Conservation (phyloP, 257 asterid genomes). For the Gentiana macrophylla region DNA sequence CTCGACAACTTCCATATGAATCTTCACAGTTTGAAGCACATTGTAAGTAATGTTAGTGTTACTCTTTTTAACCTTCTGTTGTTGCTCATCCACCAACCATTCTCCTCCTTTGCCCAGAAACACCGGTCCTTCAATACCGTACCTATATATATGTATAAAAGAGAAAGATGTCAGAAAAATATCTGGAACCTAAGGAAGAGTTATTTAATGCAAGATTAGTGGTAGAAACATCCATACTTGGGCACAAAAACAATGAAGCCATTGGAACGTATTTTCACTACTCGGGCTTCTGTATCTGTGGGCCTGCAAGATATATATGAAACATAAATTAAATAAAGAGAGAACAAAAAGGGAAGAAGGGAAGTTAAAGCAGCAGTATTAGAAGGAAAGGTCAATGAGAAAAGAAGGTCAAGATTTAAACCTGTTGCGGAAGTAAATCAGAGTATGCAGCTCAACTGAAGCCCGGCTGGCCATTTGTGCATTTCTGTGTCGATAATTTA, state of each 20-base stretch:
- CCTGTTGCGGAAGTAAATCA: conserved; percentile 83
- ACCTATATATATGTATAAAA: conserved; percentile 27
- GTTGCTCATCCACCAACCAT: conserved; percentile 73
- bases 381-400: background rate
- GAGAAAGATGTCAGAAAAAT: background rate
- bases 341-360: background rate
- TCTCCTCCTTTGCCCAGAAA: conserved; percentile 62
- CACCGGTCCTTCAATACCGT: conserved; percentile 95
- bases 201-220: background rate
- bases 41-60: conserved; percentile 49
- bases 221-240: conserved; percentile 37
- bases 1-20: conserved; percentile 88
- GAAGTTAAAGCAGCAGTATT: background rate
- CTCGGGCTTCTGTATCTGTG: conserved; percentile 91
- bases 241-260: conserved; percentile 97
- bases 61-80: conserved; percentile 53
- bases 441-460: conserved; percentile 95
- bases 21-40: conserved; percentile 61
- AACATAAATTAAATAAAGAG: conserved; percentile 1
- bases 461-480: conserved; percentile 99
- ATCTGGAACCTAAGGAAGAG: background rate
- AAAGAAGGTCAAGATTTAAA: conserved; percentile 5
- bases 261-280: conserved; percentile 77
- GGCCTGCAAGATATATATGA: conserved; percentile 47
- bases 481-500: conserved; percentile 90